Evolutionary conservation across 495 filamentous ascomycete species (phyloP).

Genomic region (Alectoria sarmentosa): DNA sequence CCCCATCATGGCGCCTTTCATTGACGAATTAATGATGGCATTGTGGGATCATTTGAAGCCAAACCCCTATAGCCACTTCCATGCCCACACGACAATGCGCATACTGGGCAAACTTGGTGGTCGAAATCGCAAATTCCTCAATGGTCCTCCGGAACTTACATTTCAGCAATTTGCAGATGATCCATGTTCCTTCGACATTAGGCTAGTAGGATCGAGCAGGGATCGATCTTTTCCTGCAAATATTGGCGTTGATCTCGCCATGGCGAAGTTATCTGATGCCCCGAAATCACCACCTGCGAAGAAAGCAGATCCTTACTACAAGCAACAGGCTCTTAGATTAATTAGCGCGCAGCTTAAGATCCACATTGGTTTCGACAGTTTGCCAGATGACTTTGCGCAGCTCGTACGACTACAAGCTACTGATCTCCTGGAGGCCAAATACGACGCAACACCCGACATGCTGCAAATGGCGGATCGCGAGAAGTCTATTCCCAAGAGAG

Average conservation of each 20-base stretch:
- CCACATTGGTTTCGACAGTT: conserved; percentile 74
- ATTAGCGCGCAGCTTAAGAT: conserved; percentile 84
- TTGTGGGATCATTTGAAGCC: conserved; percentile 92
- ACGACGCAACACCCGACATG: conserved; percentile 51
- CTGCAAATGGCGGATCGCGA: conserved; percentile 64
- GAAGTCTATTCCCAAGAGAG: conserved; percentile 77
- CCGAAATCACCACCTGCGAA: conserved; percentile 58
- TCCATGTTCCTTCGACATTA: conserved; percentile 73
- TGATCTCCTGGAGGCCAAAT: conserved; percentile 67
- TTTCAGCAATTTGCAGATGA: conserved; percentile 87
- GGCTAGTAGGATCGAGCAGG: conserved; percentile 77
- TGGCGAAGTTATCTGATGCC: conserved; percentile 74
- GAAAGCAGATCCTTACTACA: conserved; percentile 78
- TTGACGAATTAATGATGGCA: conserved; percentile 95
- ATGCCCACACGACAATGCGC: conserved; percentile 96
- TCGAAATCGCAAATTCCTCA: conserved; percentile 90
- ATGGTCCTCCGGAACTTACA: conserved; percentile 68
- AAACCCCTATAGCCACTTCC: conserved; percentile 90
- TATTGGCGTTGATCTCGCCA: conserved; percentile 80
- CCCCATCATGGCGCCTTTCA: conserved; percentile 98
- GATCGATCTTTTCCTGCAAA: conserved; percentile 81
- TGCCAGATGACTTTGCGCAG: conserved; percentile 83
- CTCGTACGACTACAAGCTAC: conserved; percentile 81
- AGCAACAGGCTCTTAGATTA: conserved; percentile 82
- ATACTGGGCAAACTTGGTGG: conserved; percentile 97